Evolutionary conservation across 2,329 filamentous ascomycete genomes (phyloP), one percentile per base, ranked within the genome.

Genomic region (Plenodomus tracheiphilus): DNA sequence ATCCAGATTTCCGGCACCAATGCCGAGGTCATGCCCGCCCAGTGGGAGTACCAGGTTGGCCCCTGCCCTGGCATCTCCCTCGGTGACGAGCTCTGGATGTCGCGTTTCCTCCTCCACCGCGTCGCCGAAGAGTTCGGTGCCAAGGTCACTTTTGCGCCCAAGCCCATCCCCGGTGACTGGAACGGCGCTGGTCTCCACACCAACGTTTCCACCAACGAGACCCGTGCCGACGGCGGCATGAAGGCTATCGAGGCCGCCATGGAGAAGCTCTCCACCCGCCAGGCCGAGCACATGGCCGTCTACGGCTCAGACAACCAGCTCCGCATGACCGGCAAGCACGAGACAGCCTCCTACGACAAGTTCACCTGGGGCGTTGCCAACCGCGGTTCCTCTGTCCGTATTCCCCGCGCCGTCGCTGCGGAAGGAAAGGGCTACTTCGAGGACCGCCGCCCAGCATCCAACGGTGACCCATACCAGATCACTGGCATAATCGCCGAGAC

Each of bases 21-120:
- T 77, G 94, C 94, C 61, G 94, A 99, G 83, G 94, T 99, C 70
- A 96, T 97, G 89, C 89, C 91, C 58, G 91, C 89, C 53, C 93
- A 97, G 78, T 97, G 93, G 93, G 93, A 97, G 76, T 97, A 90
- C 85, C 93, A 97, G 75, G 89, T 97, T 67, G 93, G 93, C 49
- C 93, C 93, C 58, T 96, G 90, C 77, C 76, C 80, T 46, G 93
- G 91, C 58, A 97, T 97, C 46, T 28, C 61, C 87, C 86, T 97
- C 82, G 94, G 94, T 75, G 94, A 99, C 76, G 87, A 97, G 72
- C 90, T 99, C 68, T 97, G 93, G 94, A 81, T 96, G 68, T 89
- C 89, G 59, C 88, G 90, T 60, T 95, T 91, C 84, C 81, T 95
- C 66, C 88, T 95, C 60, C 84, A 89, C 82, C 89, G 92, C 61